phyloP scores from a whole-genome alignment of 1,284 basidiomycete species.

The Austropuccinia psidii region DNA sequence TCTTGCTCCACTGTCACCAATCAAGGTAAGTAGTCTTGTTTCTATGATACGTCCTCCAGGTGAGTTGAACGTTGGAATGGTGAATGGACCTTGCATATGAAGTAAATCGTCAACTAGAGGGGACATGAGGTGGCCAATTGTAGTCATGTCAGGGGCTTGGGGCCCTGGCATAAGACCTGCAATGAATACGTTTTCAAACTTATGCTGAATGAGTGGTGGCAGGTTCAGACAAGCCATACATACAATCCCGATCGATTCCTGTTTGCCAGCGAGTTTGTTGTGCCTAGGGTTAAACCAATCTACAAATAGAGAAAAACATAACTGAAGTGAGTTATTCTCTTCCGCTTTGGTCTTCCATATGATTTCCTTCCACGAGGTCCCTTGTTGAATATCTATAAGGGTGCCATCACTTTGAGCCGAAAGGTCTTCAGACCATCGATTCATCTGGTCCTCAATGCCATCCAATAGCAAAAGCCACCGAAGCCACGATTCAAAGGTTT shows the following conservation, averaged over 20 bases:
- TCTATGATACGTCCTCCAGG: neutral
- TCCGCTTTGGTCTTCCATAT: neutral
- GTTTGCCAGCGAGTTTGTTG: conserved; percentile 13
- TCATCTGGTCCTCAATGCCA: neutral
- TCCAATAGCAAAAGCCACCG: neutral
- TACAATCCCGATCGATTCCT: neutral
- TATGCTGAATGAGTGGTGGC: neutral
- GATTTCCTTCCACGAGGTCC: neutral
- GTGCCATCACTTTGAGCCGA: neutral
- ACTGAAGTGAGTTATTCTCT: neutral
- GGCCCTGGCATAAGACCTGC: conserved; percentile 6
- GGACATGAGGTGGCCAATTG: neutral
- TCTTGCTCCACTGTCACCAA: conserved; percentile 16
- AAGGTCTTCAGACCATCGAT: neutral
- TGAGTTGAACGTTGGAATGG: neutral
- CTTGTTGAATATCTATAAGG: neutral
- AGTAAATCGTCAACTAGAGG: conserved; percentile 1
- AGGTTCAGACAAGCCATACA: conserved; percentile 16
- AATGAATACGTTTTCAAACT: neutral
- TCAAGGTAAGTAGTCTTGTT: neutral
- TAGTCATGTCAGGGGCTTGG: conserved; percentile 8
- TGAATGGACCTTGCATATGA: neutral
- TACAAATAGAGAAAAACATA: conserved; percentile 10
- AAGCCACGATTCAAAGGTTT: neutral
- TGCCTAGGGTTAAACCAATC: conserved; percentile 26